Evolutionary conservation across 345 rosid species (phyloP).

Genomic region (Eucalyptus erythrocorys): DNA sequence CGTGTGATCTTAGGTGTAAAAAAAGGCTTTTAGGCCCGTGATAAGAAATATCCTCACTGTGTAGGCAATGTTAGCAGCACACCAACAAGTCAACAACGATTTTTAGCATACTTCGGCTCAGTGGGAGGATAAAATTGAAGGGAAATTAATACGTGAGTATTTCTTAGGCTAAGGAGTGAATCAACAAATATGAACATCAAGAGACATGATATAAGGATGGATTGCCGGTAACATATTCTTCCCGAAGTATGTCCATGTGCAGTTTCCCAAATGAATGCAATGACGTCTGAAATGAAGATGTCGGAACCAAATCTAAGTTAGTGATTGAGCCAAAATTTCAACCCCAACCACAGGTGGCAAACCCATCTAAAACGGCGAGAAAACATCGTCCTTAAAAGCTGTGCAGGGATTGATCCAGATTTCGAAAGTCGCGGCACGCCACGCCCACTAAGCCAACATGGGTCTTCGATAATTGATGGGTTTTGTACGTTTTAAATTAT

Average conservation of each 20-base stretch:
- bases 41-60: background rate
- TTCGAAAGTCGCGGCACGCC: background rate
- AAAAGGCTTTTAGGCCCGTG: background rate
- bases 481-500: background rate
- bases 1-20: accelerated
- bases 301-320: background rate
- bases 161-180: background rate
- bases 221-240: background rate
- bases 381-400: background rate
- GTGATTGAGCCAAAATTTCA: background rate
- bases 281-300: background rate
- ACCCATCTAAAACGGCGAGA: background rate
- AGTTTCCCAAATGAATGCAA: background rate
- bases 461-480: background rate
- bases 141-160: background rate
- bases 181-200: background rate
- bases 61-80: background rate
- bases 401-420: background rate
- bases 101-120: background rate
- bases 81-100: background rate
- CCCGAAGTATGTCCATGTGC: background rate
- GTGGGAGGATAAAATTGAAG: background rate
- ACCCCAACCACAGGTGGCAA: background rate
- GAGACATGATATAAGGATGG: background rate
- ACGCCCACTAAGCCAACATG: background rate